Percentiles rank a stretch among this genome's conserved stretches.
Conservation (phyloP, 441 rosid species). For the Gossypium laxum region DNA sequence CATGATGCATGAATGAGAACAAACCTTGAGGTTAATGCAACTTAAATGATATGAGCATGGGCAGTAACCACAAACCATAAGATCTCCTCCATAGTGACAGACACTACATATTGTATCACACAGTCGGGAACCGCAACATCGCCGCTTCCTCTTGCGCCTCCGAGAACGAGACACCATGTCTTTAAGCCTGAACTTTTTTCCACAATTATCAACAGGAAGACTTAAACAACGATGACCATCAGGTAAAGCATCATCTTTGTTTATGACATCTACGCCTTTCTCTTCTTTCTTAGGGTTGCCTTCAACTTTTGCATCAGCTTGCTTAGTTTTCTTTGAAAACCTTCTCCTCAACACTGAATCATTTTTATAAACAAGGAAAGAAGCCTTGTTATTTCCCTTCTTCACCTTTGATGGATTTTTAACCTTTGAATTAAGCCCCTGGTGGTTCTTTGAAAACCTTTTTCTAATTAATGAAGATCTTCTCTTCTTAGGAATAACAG, state of each 20-base stretch:
- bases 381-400: constrained; percentile 1
- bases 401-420: constrained; percentile 2
- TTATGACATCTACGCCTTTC: constrained; percentile 8
- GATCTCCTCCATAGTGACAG: constrained; percentile 32
- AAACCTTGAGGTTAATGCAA: constrained; percentile 30
- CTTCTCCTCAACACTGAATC: neutral
- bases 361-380: neutral
- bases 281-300: constrained; percentile 4
- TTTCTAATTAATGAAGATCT: constrained; percentile 17
- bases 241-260: constrained; percentile 8
- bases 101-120: constrained; percentile 32
- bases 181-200: constrained; percentile 20
- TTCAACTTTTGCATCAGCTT: constrained; percentile 3
- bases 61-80: constrained; percentile 24
- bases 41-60: constrained; percentile 31
- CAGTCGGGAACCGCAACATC: neutral
- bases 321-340: constrained; percentile 7
- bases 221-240: neutral
- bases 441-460: constrained; percentile 9
- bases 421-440: constrained; percentile 11
- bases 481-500: constrained; percentile 12
- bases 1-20: neutral
- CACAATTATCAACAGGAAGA: constrained; percentile 16
- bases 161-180: constrained; percentile 25
- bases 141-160: constrained; percentile 29